Percentiles rank a stretch among this genome's conserved stretches.
phyloP scores from a whole-genome alignment of 2,329 filamentous ascomycete genomes.

The Fusarium sp. region DNA sequence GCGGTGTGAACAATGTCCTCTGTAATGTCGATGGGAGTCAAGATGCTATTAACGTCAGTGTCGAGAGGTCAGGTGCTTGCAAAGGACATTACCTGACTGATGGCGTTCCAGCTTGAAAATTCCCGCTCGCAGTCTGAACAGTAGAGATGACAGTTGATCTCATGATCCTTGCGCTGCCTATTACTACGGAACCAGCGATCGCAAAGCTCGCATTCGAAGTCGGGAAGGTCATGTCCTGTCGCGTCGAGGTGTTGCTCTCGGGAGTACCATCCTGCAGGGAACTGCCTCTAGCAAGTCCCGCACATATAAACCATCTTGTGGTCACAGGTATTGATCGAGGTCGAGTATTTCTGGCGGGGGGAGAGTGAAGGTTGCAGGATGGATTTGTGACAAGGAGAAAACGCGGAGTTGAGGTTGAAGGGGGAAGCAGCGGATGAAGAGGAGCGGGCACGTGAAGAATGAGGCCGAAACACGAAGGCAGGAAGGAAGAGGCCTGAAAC shows the following conservation, averaged over 20 bases:
- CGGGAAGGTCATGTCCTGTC: conserved; percentile 41
- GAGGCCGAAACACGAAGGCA: neutral
- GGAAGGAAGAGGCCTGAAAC: neutral
- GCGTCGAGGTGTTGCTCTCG: conserved; percentile 47
- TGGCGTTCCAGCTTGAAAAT: conserved; percentile 5
- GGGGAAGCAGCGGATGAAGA: neutral
- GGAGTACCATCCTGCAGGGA: conserved; percentile 39
- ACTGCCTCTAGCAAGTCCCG: conserved; percentile 45
- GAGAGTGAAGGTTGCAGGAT: neutral
- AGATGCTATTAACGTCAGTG: conserved; percentile 13
- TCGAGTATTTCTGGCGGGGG: neutral
- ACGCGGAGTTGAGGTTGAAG: neutral
- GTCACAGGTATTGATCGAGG: too few relatives aligned
- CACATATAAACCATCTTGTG: conserved; percentile 38
- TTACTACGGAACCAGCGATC: conserved; percentile 30
- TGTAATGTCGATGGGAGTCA: neutral
- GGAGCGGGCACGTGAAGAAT: neutral
- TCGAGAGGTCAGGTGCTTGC: rapidly evolving
- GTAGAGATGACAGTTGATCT: conserved; percentile 48
- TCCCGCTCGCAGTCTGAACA: conserved; percentile 43
- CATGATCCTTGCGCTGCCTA: conserved; percentile 39
- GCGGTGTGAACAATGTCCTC: neutral
- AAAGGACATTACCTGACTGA: conserved; percentile 7
- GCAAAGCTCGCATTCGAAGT: conserved; percentile 49
- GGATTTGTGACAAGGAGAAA: neutral